Percentiles rank a stretch among this genome's conserved stretches.
phyloP scores from a whole-genome alignment of 2,329 filamentous ascomycete species.

The Mycogone perniciosa region DNA sequence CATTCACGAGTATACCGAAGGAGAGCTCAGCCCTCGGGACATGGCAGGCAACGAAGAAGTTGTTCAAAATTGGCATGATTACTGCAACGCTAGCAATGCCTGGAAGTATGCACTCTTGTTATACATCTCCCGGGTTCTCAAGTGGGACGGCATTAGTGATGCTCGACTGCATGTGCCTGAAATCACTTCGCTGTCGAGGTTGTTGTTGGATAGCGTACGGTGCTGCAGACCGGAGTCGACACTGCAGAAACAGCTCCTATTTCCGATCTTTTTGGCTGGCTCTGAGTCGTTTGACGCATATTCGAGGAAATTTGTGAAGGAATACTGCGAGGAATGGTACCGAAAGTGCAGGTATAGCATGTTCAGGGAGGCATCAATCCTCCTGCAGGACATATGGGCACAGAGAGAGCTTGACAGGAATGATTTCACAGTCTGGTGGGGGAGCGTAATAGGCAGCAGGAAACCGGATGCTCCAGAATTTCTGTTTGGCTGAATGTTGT shows the following conservation, averaged over 20 bases:
- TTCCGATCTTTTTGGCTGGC: conserved; percentile 4
- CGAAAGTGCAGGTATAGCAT: conserved; percentile 10
- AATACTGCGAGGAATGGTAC: conserved; percentile 12
- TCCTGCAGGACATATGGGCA: conserved; percentile 9
- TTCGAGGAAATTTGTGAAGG: conserved; percentile 6
- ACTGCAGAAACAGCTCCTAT: conserved; percentile 8
- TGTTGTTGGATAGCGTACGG: conserved; percentile 7
- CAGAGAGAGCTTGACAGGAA: not conserved
- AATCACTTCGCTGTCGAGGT: conserved; percentile 2
- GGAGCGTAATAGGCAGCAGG: conserved; percentile 1
- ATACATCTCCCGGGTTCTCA: conserved; percentile 8
- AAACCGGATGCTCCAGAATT: not conserved
- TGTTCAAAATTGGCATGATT: conserved; percentile 8
- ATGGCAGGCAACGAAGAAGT: conserved; percentile 1
- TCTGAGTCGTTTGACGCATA: conserved; percentile 7
- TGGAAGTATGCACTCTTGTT: conserved; percentile 10
- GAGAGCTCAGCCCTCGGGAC: not conserved
- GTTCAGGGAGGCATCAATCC: conserved; percentile 8
- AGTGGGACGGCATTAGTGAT: conserved; percentile 4
- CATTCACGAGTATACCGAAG: conserved; percentile 2
- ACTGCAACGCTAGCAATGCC: conserved; percentile 5
- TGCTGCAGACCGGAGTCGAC: conserved; percentile 5
- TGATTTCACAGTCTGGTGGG: conserved; percentile 11
- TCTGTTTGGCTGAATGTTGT: conserved; percentile 6
- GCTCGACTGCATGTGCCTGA: not conserved